These are phyloP conservation scores for Rhodotorula taiwanensis DNA, from an alignment of 768 basidiomycete genomes.

Conservation along the genomic window DNA sequence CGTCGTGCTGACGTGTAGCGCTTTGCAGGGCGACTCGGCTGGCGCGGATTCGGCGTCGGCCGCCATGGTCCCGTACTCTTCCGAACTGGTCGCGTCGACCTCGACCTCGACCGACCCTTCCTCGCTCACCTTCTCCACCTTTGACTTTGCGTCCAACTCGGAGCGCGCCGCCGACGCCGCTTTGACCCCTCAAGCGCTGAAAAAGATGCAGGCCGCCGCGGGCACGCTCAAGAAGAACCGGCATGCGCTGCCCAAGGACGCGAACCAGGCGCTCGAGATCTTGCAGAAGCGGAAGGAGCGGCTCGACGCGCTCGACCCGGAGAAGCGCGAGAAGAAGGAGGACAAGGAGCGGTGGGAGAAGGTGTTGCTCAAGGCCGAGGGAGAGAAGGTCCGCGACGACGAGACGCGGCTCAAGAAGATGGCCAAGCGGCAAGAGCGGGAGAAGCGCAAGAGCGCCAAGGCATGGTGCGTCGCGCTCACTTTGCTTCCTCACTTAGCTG, in stretches of 20 bases:
- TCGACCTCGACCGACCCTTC: constrained; percentile 50
- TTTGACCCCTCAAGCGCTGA: constrained; percentile 22
- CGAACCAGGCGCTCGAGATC: constrained; percentile 75
- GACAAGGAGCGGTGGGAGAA: constrained; percentile 85
- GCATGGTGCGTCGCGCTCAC: constrained; percentile 57
- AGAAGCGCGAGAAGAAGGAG: constrained; percentile 69
- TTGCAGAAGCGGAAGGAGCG: constrained; percentile 70
- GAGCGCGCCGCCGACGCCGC: constrained; percentile 20
- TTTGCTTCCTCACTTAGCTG: constrained; percentile 3
- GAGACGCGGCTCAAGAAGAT: constrained; percentile 82
- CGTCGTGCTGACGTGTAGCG: neutral
- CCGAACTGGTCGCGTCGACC: constrained; percentile 39
- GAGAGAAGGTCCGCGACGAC: constrained; percentile 85
- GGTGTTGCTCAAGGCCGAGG: constrained; percentile 77
- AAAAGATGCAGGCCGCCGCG: constrained; percentile 46
- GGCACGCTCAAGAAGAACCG: constrained; percentile 45
- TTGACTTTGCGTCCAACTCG: constrained; percentile 50
- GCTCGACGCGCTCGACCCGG: constrained; percentile 67
- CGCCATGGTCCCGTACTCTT: constrained; percentile 23
- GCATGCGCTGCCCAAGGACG: constrained; percentile 70
- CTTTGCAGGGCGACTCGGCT: constrained; percentile 17
- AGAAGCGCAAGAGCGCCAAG: constrained; percentile 74
- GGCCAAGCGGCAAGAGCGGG: constrained; percentile 83
- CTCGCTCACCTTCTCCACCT: constrained; percentile 58
- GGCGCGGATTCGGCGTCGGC: constrained; percentile 13